A percentile compares a stretch with the other conserved stretches of the same genome.
Conservation (phyloP, 192 early-diverging fungal genomes). For the Polychytrium aggregatum region DNA sequence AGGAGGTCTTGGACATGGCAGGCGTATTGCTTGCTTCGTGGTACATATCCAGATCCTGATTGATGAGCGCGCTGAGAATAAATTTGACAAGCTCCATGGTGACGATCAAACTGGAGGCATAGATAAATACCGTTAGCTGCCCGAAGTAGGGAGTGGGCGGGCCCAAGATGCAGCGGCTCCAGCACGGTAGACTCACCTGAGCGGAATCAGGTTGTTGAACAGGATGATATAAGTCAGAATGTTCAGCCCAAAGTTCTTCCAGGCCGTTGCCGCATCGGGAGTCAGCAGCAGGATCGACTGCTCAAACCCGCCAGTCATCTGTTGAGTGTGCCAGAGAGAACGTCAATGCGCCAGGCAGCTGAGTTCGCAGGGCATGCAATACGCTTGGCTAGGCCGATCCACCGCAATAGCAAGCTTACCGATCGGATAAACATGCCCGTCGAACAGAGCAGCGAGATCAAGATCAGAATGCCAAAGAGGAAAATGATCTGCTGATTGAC, state of each 20-base stretch:
- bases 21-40: conserved; percentile 85
- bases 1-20: conserved; percentile 79
- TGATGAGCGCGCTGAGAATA: conserved; percentile 78
- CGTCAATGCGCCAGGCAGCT: no score
- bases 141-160: neutral
- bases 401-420: no score
- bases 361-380: no score
- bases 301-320: no score
- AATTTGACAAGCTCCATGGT: conserved; percentile 99
- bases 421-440: conserved; percentile 53
- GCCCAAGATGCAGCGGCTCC: no score
- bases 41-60: conserved; percentile 95
- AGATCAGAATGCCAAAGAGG: conserved; percentile 75
- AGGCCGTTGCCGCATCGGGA: no score
- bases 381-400: no score
- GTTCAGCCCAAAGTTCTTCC: conserved; percentile 59
- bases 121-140: no score
- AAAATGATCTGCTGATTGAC: conserved; percentile 95
- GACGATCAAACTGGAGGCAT: conserved; percentile 80
- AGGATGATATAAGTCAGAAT: conserved; percentile 97
- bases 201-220: conserved; percentile 98
- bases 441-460: conserved; percentile 76
- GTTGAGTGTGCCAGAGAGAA: no score
- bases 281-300: no score
- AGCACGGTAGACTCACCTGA: no score